Conservation (phyloP, 495 filamentous ascomycete species). For the Geopyxis carbonaria region DNA sequence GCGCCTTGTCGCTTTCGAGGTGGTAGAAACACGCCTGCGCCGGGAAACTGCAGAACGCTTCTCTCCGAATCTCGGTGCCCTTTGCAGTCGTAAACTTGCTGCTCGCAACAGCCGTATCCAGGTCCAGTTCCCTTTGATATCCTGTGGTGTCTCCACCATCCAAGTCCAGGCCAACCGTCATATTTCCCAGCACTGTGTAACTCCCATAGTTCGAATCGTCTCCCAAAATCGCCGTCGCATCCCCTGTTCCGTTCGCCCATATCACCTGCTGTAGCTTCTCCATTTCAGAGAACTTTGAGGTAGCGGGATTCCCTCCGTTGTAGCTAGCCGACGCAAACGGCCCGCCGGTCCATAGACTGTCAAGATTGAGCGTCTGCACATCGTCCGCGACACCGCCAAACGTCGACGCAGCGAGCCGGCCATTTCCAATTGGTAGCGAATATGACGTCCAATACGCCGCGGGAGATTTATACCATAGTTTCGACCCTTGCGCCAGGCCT, state of each 20-base stretch:
- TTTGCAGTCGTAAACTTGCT: conserved; percentile 22
- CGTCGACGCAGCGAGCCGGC: conserved; percentile 13
- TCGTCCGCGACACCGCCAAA: conserved; percentile 16
- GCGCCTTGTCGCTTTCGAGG: conserved; percentile 21
- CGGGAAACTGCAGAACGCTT: conserved; percentile 33
- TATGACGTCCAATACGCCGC: conserved; percentile 16
- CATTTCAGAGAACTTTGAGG: conserved; percentile 24
- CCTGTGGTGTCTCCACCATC: conserved; percentile 17
- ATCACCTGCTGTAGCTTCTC: conserved; percentile 31
- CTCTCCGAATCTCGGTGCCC: conserved; percentile 20
- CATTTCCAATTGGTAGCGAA: conserved; percentile 18
- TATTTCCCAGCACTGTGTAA: conserved; percentile 31
- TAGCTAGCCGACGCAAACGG: conserved; percentile 24
- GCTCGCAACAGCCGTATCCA: conserved; percentile 29
- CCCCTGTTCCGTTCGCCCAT: conserved; percentile 32
- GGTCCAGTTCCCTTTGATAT: conserved; percentile 31
- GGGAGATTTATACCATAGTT: conserved; percentile 5
- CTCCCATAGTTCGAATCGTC: conserved; percentile 29
- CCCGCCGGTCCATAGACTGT: conserved; percentile 21
- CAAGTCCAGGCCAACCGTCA: conserved; percentile 27
- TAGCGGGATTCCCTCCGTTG: conserved; percentile 32
- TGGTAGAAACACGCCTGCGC: conserved; percentile 34
- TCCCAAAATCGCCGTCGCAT: conserved; percentile 29
- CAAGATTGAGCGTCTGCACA: conserved; percentile 13
- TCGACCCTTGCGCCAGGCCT: no score